phyloP scores from a whole-genome alignment of 2,329 filamentous ascomycete genomes.

The Boeremia exigua region DNA sequence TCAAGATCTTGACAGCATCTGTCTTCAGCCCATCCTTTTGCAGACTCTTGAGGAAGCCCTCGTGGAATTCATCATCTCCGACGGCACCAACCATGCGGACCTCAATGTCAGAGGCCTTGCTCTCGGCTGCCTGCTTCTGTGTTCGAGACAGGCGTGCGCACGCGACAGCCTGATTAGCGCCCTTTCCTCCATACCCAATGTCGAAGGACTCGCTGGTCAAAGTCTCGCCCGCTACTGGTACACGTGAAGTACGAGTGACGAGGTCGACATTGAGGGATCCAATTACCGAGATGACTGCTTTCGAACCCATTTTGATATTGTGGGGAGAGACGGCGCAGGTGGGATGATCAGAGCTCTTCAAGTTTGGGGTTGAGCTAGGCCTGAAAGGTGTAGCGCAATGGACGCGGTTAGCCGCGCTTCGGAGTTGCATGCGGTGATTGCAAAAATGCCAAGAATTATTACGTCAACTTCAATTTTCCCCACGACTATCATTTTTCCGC shows the following conservation, averaged over 20 bases:
- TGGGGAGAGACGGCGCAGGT: slow-evolving; percentile 3
- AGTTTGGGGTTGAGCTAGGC: slow-evolving; percentile 5
- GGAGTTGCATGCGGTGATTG: background rate
- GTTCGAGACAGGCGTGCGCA: slow-evolving; percentile 79
- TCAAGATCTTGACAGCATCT: slow-evolving; percentile 47
- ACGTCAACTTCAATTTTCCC: too few species aligned
- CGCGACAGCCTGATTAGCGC: slow-evolving; percentile 92
- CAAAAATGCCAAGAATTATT: too few species aligned
- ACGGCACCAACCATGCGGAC: slow-evolving; percentile 59
- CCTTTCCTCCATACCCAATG: slow-evolving; percentile 88
- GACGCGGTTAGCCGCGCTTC: slow-evolving; percentile 4
- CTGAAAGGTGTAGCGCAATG: slow-evolving; percentile 2
- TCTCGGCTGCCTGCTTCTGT: slow-evolving; percentile 31
- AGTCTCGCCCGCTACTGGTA: slow-evolving; percentile 86
- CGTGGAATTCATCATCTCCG: slow-evolving; percentile 54
- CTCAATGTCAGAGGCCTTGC: slow-evolving; percentile 43
- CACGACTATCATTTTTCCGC: too few species aligned
- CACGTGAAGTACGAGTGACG: slow-evolving; percentile 82
- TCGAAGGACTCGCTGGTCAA: slow-evolving; percentile 79
- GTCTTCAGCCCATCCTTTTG: slow-evolving; percentile 53
- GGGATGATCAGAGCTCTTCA: slow-evolving; percentile 5
- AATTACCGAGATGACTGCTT: slow-evolving; percentile 74
- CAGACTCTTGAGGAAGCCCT: slow-evolving; percentile 50
- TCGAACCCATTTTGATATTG: slow-evolving; percentile 30
- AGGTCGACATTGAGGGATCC: slow-evolving; percentile 96